Evolutionary conservation across 192 early-diverging fungal genomes (phyloP).

Genomic region (Entomortierella chlamydospora): DNA sequence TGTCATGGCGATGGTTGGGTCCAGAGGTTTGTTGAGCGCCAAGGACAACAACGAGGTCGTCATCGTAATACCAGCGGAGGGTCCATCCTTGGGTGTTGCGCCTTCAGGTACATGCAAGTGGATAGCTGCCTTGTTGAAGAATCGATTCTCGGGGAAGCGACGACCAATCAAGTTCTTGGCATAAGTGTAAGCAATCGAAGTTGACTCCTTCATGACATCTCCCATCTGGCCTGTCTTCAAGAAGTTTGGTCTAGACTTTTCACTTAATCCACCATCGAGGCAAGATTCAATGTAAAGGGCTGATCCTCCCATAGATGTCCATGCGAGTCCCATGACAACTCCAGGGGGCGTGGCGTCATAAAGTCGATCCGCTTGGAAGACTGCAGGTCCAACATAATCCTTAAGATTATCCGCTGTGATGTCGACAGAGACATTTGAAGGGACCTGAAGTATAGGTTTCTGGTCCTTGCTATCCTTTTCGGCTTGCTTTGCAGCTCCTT

Average conservation of each 20-base stretch:
- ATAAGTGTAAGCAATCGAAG: conserved; percentile 96
- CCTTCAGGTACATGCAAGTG: conserved; percentile 98
- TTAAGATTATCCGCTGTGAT: conserved; percentile 82
- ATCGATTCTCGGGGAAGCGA: conserved; percentile 85
- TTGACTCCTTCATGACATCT: conserved; percentile 99
- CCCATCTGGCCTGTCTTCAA: conserved; percentile 96
- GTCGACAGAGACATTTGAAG: conserved; percentile 67
- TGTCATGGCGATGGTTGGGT: conserved; percentile 94
- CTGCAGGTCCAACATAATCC: conserved; percentile 93
- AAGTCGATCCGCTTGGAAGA: conserved; percentile 89
- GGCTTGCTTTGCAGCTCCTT: conserved; percentile 31
- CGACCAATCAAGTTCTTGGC: conserved; percentile 85
- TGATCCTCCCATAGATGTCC: conserved; percentile 97
- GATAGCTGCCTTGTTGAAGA: conserved; percentile 91
- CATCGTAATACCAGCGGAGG: conserved; percentile 97
- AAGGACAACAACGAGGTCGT: conserved; percentile 93
- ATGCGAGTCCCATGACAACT: conserved; percentile 98
- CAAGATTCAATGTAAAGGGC: conserved; percentile 96
- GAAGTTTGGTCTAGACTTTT: conserved; percentile 68
- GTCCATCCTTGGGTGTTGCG: conserved; percentile 98
- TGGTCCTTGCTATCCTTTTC: conserved; percentile 5
- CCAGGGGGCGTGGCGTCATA: conserved; percentile 93
- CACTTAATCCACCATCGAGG: conserved; percentile 78
- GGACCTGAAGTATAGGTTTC: conserved; percentile 52
- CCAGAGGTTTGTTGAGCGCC: conserved; percentile 82